Evolutionary conservation across 345 rosid genomes (phyloP), one percentile per base, ranked within the genome.

Genomic region (Kernera saxatilis): DNA sequence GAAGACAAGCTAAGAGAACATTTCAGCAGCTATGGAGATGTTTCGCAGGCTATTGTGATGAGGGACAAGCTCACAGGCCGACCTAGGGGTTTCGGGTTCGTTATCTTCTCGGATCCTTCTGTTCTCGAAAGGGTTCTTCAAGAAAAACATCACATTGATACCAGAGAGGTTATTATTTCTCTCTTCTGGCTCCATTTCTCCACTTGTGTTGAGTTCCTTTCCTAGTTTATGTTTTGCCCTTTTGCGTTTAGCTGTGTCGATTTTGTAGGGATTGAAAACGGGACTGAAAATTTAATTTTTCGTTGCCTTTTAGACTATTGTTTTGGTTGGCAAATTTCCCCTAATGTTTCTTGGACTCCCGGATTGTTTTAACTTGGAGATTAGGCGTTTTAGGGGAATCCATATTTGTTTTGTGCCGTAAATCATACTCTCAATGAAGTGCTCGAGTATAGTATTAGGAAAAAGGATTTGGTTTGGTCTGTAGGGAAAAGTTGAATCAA

Each of bases 31-130:
- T 91, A 80, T 41, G 91, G 97, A 5, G 90, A 89, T 15, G 90
- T 89, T 33, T 50, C 79, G 11, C 84, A 89, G 79, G 63, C 90
- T 14, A 86, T 77, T 8, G 86, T 89, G 35, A 86, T 91, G 97
- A 78, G 82, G 45, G 93, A 91, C 46, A 87, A 84, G 62, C 68
- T 80, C 67, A 91, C 97, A 0, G 85, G 85, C 1, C 80, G 88
- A 8, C 92, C 96, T 23, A 79, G 96, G 17, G 93, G 93, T 17
- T 91, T 91, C 67, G 96, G 90, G 3, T 91, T 91, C 55, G 87
- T 91, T 13, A 89, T 88, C 56, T 89, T 91, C 63, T 61, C 93
- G 52, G 90, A 91, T 79, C 88, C 88, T 58, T 71, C 88, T 2
- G 40, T 85, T 19, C 84, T 85, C 12, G 94, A 91, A 43, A 72